Percentiles rank a stretch among this genome's conserved stretches.
Evolutionary conservation across 257 asterid genomes (phyloP).

Genomic region (Ophiorrhiza pumila): DNA sequence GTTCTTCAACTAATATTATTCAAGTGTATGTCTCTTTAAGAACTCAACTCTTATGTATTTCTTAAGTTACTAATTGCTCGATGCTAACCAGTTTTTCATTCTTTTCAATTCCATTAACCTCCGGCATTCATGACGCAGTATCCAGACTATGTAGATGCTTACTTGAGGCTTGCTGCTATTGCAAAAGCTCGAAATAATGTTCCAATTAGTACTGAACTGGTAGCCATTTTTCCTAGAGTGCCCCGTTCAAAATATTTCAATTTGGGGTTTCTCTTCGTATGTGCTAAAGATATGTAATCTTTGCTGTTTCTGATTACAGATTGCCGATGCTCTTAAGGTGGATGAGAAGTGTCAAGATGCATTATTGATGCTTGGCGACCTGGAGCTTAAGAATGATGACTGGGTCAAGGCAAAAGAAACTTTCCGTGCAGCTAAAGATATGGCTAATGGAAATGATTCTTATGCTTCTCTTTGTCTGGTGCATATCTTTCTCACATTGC

Average conservation of each 20-base stretch:
- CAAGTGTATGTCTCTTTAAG: neutral
- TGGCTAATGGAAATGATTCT: conserved; percentile 71
- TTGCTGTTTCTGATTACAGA: conserved; percentile 44
- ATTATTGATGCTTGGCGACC: conserved; percentile 90
- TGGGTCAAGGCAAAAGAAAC: conserved; percentile 99
- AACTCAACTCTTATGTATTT: neutral
- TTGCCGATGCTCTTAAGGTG: conserved; percentile 79
- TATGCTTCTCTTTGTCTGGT: conserved; percentile 98
- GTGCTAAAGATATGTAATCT: conserved; percentile 1
- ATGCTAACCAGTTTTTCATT: neutral
- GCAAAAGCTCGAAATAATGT: conserved; percentile 87
- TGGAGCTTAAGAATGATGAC: conserved; percentile 98
- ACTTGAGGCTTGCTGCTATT: conserved; percentile 95
- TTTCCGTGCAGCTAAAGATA: conserved; percentile 78
- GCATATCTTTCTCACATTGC: conserved; percentile 14
- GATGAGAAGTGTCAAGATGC: conserved; percentile 92
- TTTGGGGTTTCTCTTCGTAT: conserved; percentile 13
- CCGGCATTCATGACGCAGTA: conserved; percentile 49
- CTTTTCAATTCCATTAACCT: conserved; percentile 13
- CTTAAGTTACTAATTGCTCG: neutral
- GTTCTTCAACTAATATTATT: neutral
- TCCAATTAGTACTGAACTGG: conserved; percentile 86
- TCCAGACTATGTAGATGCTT: conserved; percentile 85
- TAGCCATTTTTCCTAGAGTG: conserved; percentile 30
- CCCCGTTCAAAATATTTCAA: conserved; percentile 2